Base-by-base conservation (phyloP, 2,329 filamentous ascomycete genomes). In the Fusarium graminum region DNA sequence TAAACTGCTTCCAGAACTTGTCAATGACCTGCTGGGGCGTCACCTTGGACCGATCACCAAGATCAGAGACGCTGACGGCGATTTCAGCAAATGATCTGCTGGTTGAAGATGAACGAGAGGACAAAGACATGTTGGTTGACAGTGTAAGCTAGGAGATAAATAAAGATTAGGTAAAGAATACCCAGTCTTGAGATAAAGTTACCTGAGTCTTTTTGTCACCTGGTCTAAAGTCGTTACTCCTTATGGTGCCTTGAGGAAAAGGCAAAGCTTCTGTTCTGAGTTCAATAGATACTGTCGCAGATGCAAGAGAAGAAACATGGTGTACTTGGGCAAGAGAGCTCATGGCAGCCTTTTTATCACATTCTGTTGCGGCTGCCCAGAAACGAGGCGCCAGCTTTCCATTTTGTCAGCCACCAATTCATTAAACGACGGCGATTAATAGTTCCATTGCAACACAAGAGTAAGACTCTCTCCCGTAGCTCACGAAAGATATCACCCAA, bases 1-100 rank as follows among this genome's bases (percentile, higher is more conserved):
- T 89, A 69, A 93, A 92, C 57, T 87, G 88, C 51, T 82, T 78
- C 91, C 91, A 94, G 74, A 93, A 93, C 61, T 90, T 85, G 67
- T 92, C 86, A 56, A 94, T 86, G 26, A 81, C 83, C 58, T 87
- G 83, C 74, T 94, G 91, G 0, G 91, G 90, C 9, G 87, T 79
- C 70, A 86, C 83, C 56, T 85, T 72, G 8, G 58, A 59, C 82
- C 69, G 59, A 9, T 71, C 69, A 7, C 34, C 60, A 19, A 68
- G 39, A 36, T 68, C 47, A 28, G 43, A 29, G 40, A 39, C 19
- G 16, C 41, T 28, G 16, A 50, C n/a, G 16, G 53, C 53, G 22
- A 47, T 26, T 25, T 60, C 54, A n/a, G 40, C 49, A 26, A 50
- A 29, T 4, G 52, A 44, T 17, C 41, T 51, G 39, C 11, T 34